Evolutionary conservation across 164 flowering plant species (phyloP), one percentile per base, ranked within the genome.

Genomic region (Magnolia officinalis): DNA sequence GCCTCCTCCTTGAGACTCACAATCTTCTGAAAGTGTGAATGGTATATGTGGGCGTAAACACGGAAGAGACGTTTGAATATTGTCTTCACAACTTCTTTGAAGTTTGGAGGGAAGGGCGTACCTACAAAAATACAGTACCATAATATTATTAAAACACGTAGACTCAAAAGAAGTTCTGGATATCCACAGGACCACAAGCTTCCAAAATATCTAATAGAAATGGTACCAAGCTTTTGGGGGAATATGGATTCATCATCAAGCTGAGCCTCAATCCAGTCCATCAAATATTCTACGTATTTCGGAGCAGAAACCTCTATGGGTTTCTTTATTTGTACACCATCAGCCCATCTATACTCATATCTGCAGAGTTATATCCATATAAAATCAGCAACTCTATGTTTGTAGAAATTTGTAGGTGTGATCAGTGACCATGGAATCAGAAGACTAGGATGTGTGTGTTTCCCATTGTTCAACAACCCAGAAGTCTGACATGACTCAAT

Each of bases 231-330:
- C 87, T 81, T 96, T 78, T 96, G 99, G 79, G 99, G 99, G 82
- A 96, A 96, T 85, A 94, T 84, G 78, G 97, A 90, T 83, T 96
- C 99, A 72, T 94, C 91, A 76, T 96, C 99, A 71, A 96, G 92
- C 82, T 94, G 99, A 65, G 90, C 71, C 82, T 92, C 99, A 77
- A 96, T 91, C 99, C 99, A 96, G 82, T 96, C 97, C 99, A 96
- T 96, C 78, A 94, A 77, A 84, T 89, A 94, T 80, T 96, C 99
- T n/a, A 94, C 98, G 80, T 96, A 96, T 80, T 94, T 96, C 70
- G 99, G 99, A 73, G 99, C 99, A 67, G 99, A 94, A 78, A 96
- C 99, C 80, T 94, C 97, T 71, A 96, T 96, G 16, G 99, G 99
- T 79, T 92, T 96, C 87, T 94, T 96, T 72, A 96, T 91, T 78